Evolutionary conservation across 768 basidiomycete species (phyloP), one percentile per base, ranked within the genome.

Genomic region (Phylloporus sp.): DNA sequence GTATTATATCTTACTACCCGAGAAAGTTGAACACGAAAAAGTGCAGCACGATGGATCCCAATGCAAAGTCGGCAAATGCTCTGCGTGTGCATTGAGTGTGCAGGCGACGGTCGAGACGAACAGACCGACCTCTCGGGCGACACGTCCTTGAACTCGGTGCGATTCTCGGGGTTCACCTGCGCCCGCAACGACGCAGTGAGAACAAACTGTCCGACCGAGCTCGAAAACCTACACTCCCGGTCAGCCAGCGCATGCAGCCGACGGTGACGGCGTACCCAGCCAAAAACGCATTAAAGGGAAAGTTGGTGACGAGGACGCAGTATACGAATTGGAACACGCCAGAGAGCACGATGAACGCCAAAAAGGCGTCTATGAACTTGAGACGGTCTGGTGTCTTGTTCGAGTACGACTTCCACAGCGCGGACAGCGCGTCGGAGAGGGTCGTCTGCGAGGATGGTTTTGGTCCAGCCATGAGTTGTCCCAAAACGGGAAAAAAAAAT

Each of bases 11-110:
- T 41, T 43, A 46, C 14, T 34, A 98, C 66, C 95, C 96, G 13
- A 99, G 77, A 78, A 96, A 98, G 71, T 97, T 97, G 78, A 84
- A 97, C 50, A 96, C 94, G 66, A 98, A 99, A 74, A 97, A 93
- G 68, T 99, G 96, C 27, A 99, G 75, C 31, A 98, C 82, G 52
- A 98, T 84, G 3, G 91, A 94, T n/a, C 93, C 93, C 36, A 94
- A 66, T 22, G 87, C 88, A 61, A 97, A 99, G 62, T 99, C 96
- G 36, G 90, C 94, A 61, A 99, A 99, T 17, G 96, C 96, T 60
- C 96, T 99, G 62, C 23, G 28, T 41, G 37, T 11, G 15, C 23
- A 21, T 39, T 42, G 28, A 28, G 28, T 7, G 42, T 35, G 26
- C 42, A 14, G 9, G 8, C 4, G 23, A 24, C 5, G 28, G 15